These are phyloP conservation scores for Neurospora sp. DNA, from an alignment of 495 filamentous ascomycete species.

Conservation along the genomic window DNA sequence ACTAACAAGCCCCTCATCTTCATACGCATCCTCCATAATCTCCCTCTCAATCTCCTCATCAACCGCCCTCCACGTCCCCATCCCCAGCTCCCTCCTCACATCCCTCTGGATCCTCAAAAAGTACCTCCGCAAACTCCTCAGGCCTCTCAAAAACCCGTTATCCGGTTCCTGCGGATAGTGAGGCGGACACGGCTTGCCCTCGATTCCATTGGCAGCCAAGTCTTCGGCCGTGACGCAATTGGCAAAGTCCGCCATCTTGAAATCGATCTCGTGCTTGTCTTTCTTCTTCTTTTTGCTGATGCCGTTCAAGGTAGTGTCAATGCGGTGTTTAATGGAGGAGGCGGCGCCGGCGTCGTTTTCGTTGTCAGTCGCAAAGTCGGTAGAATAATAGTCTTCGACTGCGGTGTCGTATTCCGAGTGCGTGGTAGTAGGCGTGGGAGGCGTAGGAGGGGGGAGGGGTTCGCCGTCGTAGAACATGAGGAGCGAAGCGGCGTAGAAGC, in stretches of 20 bases:
- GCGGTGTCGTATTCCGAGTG: conserved; percentile 37
- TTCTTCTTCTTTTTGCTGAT: conserved; percentile 18
- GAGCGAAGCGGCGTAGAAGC: conserved; percentile 91
- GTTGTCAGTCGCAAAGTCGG: conserved; percentile 39
- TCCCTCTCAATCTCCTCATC: not conserved
- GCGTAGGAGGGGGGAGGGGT: conserved; percentile 11
- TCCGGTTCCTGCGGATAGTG: conserved; percentile 71
- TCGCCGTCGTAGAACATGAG: conserved; percentile 90
- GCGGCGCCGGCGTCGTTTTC: conserved; percentile 21
- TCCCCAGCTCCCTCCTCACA: conserved; percentile 45
- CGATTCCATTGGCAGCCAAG: conserved; percentile 19
- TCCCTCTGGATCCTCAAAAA: conserved; percentile 84
- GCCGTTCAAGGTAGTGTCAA: not conserved
- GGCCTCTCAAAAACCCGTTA: conserved; percentile 76
- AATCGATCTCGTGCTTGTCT: conserved; percentile 53
- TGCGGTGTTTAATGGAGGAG: not conserved
- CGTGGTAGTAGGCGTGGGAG: conserved; percentile 11
- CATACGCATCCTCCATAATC: not conserved
- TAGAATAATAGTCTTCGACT: conserved; percentile 34
- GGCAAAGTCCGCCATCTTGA: conserved; percentile 98
- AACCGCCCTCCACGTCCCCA: conserved; percentile 2
- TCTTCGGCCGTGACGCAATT: conserved; percentile 92
- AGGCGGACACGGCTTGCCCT: conserved; percentile 67
- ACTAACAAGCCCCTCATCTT: not conserved
- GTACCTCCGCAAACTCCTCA: conserved; percentile 70